Evolutionary conservation across 1,284 basidiomycete species (phyloP), one percentile per base, ranked within the genome.

Genomic region (Phlebopus sp.): DNA sequence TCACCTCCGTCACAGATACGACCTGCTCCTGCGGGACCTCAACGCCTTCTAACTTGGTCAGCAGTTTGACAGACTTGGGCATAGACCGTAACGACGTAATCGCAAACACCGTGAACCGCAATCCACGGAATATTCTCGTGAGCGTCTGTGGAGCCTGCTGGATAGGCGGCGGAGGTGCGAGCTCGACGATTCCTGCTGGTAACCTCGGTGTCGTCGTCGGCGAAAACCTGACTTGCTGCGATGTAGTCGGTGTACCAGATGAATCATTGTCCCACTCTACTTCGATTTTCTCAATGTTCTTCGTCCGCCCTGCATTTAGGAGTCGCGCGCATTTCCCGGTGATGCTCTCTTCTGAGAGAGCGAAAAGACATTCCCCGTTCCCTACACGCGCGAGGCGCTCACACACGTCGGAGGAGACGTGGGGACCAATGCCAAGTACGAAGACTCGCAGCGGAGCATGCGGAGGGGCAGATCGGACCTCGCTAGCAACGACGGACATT

Each of bases 401-500:
- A 53, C 78, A 81, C 53, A 76, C 66, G 0, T 68, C 74, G 8
- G 68, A 76, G 6, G 81, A 82, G 8, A 76, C 72, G 2, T 54
- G 55, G 32, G 60, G 43, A 9, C 81, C 81, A n/a, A 83, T 79
- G 0, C 80, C 81, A 1, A 83, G 69, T 4, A 72, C 70, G 47
- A 80, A 83, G 1, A 82, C 68, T 9, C 77, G 76, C 2, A 78
- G 50, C 8, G 66, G 68, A 0, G 69, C 66, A 2, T 58, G 39
- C 0, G 49, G 45, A n/a, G 52, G 47, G 14, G 56, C 55, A 25
- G 44, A 46, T 3, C 25, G 47, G 6, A 75, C 64, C 27, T 66
- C 69, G 1, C 49, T 49, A 3, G 58, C 51, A 14, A 77, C 67
- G 5, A 64, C 48, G 0, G 36, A 34, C 4, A 58, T 53, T 3